Evolutionary conservation across 1,284 basidiomycete species (phyloP), one percentile per base, ranked within the genome.

Genomic region (Austroboletus olivaceoglutinosus): DNA sequence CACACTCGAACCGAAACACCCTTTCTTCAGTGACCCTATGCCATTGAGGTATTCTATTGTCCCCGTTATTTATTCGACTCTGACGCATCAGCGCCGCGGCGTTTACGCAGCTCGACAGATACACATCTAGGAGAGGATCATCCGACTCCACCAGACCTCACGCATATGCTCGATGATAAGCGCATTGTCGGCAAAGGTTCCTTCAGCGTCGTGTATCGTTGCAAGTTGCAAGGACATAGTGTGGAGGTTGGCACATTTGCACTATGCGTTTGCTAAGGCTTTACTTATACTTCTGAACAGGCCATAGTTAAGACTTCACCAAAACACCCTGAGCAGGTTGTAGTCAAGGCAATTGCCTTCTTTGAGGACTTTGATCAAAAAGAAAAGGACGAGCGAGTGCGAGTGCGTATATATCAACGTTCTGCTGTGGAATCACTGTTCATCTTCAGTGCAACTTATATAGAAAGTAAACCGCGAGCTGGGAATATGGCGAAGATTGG

Each of bases 401-500:
- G 27, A 22, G 52, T 53, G 16, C 40, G 52, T 33, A 6, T 15
- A 19, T 19, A 19, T 36, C 16, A 5, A 10, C 7, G 4, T 21
- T n/a, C 3, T 21, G 4, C 10, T 37, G 16, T 13, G 11, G 6
- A 16, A 12, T 9, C n/a, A 29, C 5, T 12, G 10, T 33, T 39
- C 22, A 54, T 9, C 15, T 18, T 4, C 1, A 29, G 25, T 25
- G 8, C n/a, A 3, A 8, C 12, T 29, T 4, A 31, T 16, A 6
- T 30, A 53, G 52, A 54, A 44, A 50, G 29, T 45, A 10, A 49
- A 0, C 8, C 52, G 53, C 11, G 53, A 54, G 8, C 27, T 37
- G 12, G 52, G 33, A 25, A 18, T 54, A 43, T 54, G 52, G 52
- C 34, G 15, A 36, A 39, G 48, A 31, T 13, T 54, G 12, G 25